Conservation (phyloP, 208 protist species). For the Trypanosoma brucei region DNA sequence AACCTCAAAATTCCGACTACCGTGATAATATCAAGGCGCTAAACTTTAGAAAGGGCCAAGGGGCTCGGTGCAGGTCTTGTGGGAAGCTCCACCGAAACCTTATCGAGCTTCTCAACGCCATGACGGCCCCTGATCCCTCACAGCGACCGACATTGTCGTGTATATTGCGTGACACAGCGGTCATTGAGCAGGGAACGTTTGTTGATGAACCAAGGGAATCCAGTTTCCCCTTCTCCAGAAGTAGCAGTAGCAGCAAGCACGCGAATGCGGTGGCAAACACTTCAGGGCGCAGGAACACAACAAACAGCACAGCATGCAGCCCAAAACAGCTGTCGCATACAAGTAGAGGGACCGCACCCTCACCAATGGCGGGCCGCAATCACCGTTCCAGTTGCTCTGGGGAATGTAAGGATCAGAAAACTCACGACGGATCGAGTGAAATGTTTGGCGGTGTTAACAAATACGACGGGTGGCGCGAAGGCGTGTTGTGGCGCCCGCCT, state of each 20-base stretch:
- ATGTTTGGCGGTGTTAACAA: no score
- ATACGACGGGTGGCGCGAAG: no score
- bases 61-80: conserved; percentile 26
- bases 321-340: no score
- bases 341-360: no score
- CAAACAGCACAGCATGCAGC: no score
- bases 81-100: conserved; percentile 33
- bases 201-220: background rate
- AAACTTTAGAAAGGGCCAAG: background rate
- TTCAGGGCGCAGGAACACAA: background rate
- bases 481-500: conserved; percentile 29
- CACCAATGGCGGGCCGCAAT: no score
- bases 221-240: background rate
- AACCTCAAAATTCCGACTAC: conserved; percentile 2
- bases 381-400: no score
- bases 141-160: conserved; percentile 22
- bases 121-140: conserved; percentile 24
- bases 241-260: background rate
- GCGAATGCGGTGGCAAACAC: background rate
- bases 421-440: no score
- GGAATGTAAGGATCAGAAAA: no score
- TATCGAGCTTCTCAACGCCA: conserved; percentile 34
- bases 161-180: conserved; percentile 24
- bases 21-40: background rate
- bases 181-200: conserved; percentile 30